Evolutionary conservation across 2,329 filamentous ascomycete genomes (phyloP).

Genomic region (Aspergillus sp.): DNA sequence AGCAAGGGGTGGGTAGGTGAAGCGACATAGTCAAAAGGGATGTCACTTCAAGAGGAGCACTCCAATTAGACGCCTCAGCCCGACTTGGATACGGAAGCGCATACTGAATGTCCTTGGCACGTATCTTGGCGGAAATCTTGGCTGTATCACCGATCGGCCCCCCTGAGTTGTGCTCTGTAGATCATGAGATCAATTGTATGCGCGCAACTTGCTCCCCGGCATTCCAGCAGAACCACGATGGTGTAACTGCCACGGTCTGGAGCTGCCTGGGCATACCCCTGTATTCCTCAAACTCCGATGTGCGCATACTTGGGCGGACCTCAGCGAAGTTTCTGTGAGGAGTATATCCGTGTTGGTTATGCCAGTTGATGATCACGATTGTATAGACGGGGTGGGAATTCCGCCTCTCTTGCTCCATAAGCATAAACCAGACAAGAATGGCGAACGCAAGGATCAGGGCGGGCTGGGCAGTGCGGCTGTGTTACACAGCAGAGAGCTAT

Average conservation of each 20-base stretch:
- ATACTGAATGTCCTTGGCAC: conserved; percentile 20
- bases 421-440: conserved; percentile 2
- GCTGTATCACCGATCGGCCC: conserved; percentile 15
- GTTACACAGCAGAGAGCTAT: conserved; percentile 13
- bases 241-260: conserved; percentile 9
- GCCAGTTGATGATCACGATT: not conserved
- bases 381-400: not conserved
- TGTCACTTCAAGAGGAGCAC: not conserved
- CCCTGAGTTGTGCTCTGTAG: conserved; percentile 10
- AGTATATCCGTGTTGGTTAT: not conserved
- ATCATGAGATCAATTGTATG: conserved; percentile 15
- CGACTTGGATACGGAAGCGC: conserved; percentile 8
- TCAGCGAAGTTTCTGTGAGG: not conserved
- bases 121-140: conserved; percentile 23
- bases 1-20: conserved; percentile 18
- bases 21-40: not conserved
- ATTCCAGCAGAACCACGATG: not conserved
- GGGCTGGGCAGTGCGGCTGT: not conserved
- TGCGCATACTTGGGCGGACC: not conserved
- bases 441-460: conserved; percentile 2
- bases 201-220: not conserved
- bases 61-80: conserved; percentile 4
- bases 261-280: not conserved
- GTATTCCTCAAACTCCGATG: not conserved
- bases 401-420: not conserved